A percentile compares a stretch with the other conserved stretches of the same genome.
These are phyloP conservation scores for Notholithocarpus densiflorus DNA, from an alignment of 306 rosid species.

Conservation along the genomic window DNA sequence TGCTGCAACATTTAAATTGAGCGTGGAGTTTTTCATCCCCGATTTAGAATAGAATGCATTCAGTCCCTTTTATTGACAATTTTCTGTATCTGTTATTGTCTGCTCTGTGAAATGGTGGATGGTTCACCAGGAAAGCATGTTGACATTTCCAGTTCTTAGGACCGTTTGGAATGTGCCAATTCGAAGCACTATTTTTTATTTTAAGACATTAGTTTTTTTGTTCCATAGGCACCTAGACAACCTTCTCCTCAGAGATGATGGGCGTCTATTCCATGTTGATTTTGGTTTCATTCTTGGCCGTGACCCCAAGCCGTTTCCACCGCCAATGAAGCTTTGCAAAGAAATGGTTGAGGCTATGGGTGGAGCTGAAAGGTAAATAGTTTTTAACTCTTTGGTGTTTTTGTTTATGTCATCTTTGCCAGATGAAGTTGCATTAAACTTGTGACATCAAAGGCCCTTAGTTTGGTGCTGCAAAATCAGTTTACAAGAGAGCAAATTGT, in stretches of 20 bases:
- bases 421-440: conserved; percentile 22
- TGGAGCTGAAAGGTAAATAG: conserved; percentile 85
- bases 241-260: conserved; percentile 94
- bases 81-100: neutral
- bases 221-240: conserved; percentile 86
- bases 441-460: neutral
- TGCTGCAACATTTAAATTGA: neutral
- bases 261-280: conserved; percentile 95
- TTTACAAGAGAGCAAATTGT: conserved; percentile 9
- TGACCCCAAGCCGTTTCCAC: conserved; percentile 99
- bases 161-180: neutral
- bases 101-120: conserved; percentile 6
- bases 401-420: neutral
- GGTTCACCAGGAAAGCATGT: conserved; percentile 14
- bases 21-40: neutral
- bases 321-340: conserved; percentile 99
- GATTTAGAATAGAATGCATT: neutral
- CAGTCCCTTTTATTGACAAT: neutral
- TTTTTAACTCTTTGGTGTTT: neutral
- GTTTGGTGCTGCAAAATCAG: conserved; percentile 15
- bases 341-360: conserved; percentile 99
- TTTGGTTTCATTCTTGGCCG: conserved; percentile 97
- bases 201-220: conserved; percentile 6
- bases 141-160: conserved; percentile 4
- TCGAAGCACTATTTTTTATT: conserved; percentile 8